Evolutionary conservation across 1,139 yeast species (phyloP).

Genomic region (Saccharomyces hybrid): DNA sequence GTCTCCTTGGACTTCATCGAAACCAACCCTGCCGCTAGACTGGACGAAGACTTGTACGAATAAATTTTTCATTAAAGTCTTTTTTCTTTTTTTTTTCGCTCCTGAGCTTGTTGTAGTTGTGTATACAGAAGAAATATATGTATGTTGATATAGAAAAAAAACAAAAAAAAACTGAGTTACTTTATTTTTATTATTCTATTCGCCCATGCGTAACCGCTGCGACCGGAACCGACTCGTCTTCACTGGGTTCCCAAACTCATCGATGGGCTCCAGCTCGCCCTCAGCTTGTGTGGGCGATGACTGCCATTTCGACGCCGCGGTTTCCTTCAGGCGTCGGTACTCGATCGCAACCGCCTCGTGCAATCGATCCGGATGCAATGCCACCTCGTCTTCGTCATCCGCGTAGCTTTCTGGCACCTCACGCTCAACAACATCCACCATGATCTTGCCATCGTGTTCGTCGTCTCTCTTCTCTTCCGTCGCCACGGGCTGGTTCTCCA

Average conservation of each 20-base stretch:
- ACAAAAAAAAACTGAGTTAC: background rate
- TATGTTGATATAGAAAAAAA: background rate
- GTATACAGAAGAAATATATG: background rate
- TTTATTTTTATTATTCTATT: background rate
- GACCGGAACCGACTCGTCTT: conserved; percentile 63
- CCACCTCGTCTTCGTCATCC: conserved; percentile 34
- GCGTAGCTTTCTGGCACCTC: conserved; percentile 33
- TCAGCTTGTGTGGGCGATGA: conserved; percentile 34
- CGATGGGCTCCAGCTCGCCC: conserved; percentile 57
- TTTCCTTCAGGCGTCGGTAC: conserved; percentile 52
- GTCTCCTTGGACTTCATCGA: conserved; percentile 90
- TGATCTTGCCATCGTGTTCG: conserved; percentile 25
- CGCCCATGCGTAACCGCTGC: conserved; percentile 34
- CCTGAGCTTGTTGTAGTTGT: background rate
- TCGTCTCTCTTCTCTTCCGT: conserved; percentile 25
- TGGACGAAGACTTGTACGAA: conserved; percentile 59
- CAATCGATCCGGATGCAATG: conserved; percentile 34
- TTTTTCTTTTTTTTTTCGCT: background rate
- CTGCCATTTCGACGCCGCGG: conserved; percentile 39
- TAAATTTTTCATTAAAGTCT: background rate
- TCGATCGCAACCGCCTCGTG: conserved; percentile 44
- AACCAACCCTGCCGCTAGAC: conserved; percentile 93
- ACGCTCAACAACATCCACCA: conserved; percentile 36
- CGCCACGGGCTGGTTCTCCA: conserved; percentile 18
- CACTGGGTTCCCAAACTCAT: conserved; percentile 53